phyloP scores from a whole-genome alignment of 1,284 basidiomycete genomes.

The Somion occarium region DNA sequence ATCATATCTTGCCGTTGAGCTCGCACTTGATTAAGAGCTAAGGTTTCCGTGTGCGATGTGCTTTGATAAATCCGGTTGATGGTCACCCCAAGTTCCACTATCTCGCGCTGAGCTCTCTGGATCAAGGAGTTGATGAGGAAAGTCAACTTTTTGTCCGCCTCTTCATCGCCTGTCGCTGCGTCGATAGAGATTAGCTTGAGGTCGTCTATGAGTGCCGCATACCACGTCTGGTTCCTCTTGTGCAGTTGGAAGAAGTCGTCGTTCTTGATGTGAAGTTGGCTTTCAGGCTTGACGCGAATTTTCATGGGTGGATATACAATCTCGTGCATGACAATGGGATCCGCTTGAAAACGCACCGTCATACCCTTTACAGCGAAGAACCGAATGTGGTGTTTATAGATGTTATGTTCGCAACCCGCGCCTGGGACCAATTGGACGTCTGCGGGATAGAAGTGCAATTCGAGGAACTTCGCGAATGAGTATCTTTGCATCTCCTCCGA shows the following conservation, averaged over 20 bases:
- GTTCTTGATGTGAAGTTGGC: conserved; percentile 87
- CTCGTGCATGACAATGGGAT: conserved; percentile 81
- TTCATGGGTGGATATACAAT: conserved; percentile 87
- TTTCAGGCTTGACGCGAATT: conserved; percentile 81
- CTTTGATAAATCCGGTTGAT: conserved; percentile 82
- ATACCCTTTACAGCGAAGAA: conserved; percentile 84
- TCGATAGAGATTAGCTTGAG: conserved; percentile 72
- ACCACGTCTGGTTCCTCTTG: conserved; percentile 69
- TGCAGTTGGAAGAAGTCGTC: conserved; percentile 79
- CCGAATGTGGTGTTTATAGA: conserved; percentile 89
- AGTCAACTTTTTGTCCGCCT: conserved; percentile 56
- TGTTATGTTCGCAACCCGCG: conserved; percentile 89
- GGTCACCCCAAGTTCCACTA: conserved; percentile 68
- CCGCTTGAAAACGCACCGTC: conserved; percentile 90
- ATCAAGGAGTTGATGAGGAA: conserved; percentile 66
- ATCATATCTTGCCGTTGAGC: conserved; percentile 90
- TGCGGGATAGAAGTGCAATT: conserved; percentile 88
- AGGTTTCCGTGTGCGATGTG: conserved; percentile 77
- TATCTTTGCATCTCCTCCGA: conserved; percentile 92
- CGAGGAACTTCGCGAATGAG: conserved; percentile 91
- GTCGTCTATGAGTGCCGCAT: conserved; percentile 67
- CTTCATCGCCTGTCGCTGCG: conserved; percentile 71
- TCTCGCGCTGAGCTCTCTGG: conserved; percentile 67
- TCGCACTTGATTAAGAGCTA: conserved; percentile 86
- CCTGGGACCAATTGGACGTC: conserved; percentile 79